Conservation (phyloP, 768 basidiomycete genomes). For the Amanita thiersii region DNA sequence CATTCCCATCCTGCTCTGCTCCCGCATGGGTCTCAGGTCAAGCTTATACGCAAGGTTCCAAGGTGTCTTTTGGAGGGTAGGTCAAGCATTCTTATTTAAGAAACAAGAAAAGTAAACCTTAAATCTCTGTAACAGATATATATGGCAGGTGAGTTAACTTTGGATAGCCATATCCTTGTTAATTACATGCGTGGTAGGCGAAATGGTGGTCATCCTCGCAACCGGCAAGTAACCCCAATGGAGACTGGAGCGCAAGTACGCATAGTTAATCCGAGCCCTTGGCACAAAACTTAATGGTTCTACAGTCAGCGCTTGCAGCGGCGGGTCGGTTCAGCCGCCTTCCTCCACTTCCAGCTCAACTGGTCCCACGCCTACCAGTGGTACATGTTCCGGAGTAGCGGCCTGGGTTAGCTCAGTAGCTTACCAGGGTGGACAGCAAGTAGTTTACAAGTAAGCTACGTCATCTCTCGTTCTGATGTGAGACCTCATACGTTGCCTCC, state of each 20-base stretch:
- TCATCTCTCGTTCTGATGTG: slow-evolving; percentile 6
- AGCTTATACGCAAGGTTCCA: slow-evolving; percentile 40
- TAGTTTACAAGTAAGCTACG: slow-evolving; percentile 37
- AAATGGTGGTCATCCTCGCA: slow-evolving; percentile 48
- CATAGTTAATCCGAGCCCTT: not conserved
- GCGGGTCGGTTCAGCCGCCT: slow-evolving; percentile 18
- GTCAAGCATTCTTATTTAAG: slow-evolving; percentile 11
- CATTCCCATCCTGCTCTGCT: slow-evolving; percentile 52
- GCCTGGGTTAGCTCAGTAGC: slow-evolving; percentile 40
- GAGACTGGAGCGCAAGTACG: slow-evolving; percentile 63
- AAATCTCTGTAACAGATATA: slow-evolving; percentile 32
- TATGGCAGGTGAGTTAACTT: slow-evolving; percentile 43
- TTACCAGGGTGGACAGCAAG: slow-evolving; percentile 46
- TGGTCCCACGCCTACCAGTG: slow-evolving; percentile 22
- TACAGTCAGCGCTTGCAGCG: slow-evolving; percentile 48
- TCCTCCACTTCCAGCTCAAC: slow-evolving; percentile 14
- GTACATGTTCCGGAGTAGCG: slow-evolving; percentile 38
- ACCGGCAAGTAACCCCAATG: slow-evolving; percentile 36
- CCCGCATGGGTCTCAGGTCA: slow-evolving; percentile 41
- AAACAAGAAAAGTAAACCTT: slow-evolving; percentile 1
- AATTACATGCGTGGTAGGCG: slow-evolving; percentile 27
- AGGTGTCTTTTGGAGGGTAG: slow-evolving; percentile 50
- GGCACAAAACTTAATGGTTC: slow-evolving; percentile 1
- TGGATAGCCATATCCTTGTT: not conserved
- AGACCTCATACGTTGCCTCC: slow-evolving; percentile 6